Percentiles rank a stretch among this genome's conserved stretches.
These are phyloP conservation scores for Colletotrichum acutatum DNA, from an alignment of 2,329 filamentous ascomycete genomes.

Conservation along the genomic window DNA sequence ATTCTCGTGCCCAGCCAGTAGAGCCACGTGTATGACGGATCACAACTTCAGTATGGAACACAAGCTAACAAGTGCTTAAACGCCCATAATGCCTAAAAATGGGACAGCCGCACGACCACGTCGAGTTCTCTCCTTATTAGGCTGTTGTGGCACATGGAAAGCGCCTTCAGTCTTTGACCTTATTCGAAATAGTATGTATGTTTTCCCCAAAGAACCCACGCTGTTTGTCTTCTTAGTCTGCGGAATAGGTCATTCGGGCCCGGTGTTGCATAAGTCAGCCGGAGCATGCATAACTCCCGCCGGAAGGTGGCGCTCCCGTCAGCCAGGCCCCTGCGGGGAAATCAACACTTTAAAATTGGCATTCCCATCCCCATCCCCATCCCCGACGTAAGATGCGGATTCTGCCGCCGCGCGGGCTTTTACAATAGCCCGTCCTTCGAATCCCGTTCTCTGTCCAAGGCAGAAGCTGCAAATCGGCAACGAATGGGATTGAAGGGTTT, in stretches of 20 bases:
- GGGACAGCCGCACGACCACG: not conserved
- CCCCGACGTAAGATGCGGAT: not conserved
- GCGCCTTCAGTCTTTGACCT: not conserved
- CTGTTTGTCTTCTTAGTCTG: not conserved
- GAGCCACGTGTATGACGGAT: not conserved
- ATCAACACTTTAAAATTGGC: conserved; percentile 21
- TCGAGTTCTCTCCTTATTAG: not conserved
- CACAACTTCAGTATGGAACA: not conserved
- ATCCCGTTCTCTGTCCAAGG: not conserved
- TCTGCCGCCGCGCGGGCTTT: not conserved
- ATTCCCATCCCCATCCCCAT: not conserved
- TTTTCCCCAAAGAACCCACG: conserved; percentile 3
- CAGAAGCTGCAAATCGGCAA: not conserved
- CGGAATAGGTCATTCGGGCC: conserved; percentile 4
- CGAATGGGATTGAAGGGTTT: not conserved
- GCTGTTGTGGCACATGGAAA: too few relatives aligned
- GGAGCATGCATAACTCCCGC: conserved; percentile 17
- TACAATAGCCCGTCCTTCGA: not conserved
- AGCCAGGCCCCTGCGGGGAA: conserved; percentile 14
- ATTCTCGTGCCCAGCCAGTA: not conserved
- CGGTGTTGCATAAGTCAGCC: conserved; percentile 10
- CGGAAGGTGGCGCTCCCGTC: conserved; percentile 20
- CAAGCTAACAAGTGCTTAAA: not conserved
- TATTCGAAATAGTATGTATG: not conserved
- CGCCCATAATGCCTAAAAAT: not conserved